Evolutionary conservation across 352 stramenopile genomes (phyloP).

Genomic region (Globisporangium orthogonon): DNA sequence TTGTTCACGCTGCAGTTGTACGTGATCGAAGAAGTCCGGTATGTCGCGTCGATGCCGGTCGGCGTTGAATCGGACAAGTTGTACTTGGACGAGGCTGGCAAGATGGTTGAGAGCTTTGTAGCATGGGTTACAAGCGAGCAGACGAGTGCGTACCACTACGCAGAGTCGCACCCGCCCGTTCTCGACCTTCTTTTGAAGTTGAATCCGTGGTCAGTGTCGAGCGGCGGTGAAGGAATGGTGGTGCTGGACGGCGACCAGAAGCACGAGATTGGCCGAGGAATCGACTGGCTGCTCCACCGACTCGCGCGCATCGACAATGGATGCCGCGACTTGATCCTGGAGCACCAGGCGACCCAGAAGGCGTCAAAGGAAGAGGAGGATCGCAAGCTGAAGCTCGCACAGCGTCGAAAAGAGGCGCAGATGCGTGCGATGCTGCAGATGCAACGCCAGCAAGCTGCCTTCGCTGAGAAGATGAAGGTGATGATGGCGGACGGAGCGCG

Average conservation of each 20-base stretch:
- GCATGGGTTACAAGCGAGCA: conserved; percentile 51
- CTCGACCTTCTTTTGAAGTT: conserved; percentile 62
- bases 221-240: conserved; percentile 42
- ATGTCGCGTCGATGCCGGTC: conserved; percentile 42
- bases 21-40: conserved; percentile 69
- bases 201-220: conserved; percentile 62
- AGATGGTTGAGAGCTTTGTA: conserved; percentile 47
- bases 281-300: conserved; percentile 76
- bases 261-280: conserved; percentile 70
- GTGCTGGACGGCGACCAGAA: conserved; percentile 78
- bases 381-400: conserved; percentile 47
- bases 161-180: conserved; percentile 29
- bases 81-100: conserved; percentile 36
- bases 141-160: conserved; percentile 20
- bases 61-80: conserved; percentile 32
- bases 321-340: conserved; percentile 40
- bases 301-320: conserved; percentile 38
- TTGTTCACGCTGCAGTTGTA: conserved; percentile 82
- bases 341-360: conserved; percentile 53
- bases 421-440: conserved; percentile 73
- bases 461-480: conserved; percentile 67
- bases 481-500: conserved; percentile 48
- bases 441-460: conserved; percentile 74
- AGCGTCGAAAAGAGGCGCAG: conserved; percentile 66
- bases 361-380: conserved; percentile 63